A percentile compares a stretch with the other conserved stretches of the same genome.
phyloP scores from a whole-genome alignment of 148 eudicot genomes.

The Dysphania ambrosioides region DNA sequence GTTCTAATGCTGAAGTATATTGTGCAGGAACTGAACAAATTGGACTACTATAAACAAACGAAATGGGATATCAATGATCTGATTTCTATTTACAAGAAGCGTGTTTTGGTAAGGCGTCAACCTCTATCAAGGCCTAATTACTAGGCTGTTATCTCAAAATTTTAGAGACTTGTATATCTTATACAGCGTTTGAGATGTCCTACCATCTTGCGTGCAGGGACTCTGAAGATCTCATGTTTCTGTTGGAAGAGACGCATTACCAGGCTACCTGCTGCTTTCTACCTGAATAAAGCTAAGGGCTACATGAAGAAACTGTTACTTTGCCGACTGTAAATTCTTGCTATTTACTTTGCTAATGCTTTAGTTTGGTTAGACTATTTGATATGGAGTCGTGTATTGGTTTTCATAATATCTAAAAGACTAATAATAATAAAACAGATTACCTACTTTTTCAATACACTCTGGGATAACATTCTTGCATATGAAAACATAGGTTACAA shows the following conservation, averaged over 20 bases:
- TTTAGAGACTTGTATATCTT: neutral
- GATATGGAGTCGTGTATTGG: neutral
- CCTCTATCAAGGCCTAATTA: neutral
- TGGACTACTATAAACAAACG: conserved; percentile 37
- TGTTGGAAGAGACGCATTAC: neutral
- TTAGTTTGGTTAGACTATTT: neutral
- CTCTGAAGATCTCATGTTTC: neutral
- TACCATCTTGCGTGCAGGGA: neutral
- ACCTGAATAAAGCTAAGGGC: neutral
- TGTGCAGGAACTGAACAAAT: conserved; percentile 32
- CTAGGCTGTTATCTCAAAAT: neutral
- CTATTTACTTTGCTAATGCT: neutral
- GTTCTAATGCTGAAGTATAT: neutral
- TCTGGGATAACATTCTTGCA: neutral
- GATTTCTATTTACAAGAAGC: conserved; percentile 21
- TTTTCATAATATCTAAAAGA: too few species aligned
- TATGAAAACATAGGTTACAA: neutral
- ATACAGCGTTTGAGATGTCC: neutral
- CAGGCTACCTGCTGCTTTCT: neutral
- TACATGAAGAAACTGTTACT: neutral
- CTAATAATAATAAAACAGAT: neutral
- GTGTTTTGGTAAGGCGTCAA: conserved; percentile 20
- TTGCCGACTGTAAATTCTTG: neutral
- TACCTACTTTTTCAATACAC: neutral
- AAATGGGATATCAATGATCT: conserved; percentile 31